Conservation (phyloP, 257 asterid species). For the Solanum rostratum region DNA sequence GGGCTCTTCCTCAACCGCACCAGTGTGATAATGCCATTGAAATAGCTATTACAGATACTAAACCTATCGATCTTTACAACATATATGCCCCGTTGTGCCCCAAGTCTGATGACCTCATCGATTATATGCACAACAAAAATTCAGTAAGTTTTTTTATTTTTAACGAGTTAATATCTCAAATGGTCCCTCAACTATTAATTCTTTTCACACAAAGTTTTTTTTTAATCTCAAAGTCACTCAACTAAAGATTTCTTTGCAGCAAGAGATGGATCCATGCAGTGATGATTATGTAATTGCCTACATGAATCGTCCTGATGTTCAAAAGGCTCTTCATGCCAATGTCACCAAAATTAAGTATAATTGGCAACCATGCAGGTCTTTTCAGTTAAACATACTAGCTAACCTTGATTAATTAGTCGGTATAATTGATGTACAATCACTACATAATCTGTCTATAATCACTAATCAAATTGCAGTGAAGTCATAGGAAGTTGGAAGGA, state of each 20-base stretch:
- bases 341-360: conserved; percentile 16
- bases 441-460: background rate
- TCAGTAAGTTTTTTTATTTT: background rate
- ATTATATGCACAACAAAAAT: background rate
- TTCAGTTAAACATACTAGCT: background rate
- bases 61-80: conserved; percentile 18
- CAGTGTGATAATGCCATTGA: background rate
- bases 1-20: background rate
- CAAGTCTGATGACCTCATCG: background rate
- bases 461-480: conserved; percentile 2
- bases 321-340: conserved; percentile 34
- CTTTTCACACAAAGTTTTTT: too few species aligned
- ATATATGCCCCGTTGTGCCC: conserved; percentile 23
- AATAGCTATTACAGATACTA: background rate
- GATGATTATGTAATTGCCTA: conserved; percentile 18
- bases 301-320: conserved; percentile 29
- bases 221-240: too few species aligned
- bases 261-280: conserved; percentile 24
- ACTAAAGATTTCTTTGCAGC: too few species aligned
- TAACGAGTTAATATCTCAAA: too few species aligned
- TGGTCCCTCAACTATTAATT: too few species aligned
- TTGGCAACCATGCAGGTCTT: conserved; percentile 30
- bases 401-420: background rate
- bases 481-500: conserved; percentile 18
- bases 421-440: background rate